Conservation (phyloP, 805 yeast genomes). For the Cyberlindnera mycetangii region DNA sequence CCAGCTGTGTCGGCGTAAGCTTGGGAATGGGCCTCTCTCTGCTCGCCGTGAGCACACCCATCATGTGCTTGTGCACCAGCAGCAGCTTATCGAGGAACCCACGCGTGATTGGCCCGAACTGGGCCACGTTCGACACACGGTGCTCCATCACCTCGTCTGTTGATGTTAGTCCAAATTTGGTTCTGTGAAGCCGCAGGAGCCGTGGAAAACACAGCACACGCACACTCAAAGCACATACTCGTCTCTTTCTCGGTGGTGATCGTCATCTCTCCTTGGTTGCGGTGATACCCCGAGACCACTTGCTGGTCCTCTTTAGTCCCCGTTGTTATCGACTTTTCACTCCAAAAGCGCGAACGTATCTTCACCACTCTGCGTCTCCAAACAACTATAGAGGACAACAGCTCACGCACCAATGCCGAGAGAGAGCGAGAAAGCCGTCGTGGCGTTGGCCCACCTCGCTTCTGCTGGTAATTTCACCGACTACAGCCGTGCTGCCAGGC, state of each 20-base stretch:
- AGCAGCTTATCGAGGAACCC: slow-evolving; percentile 4
- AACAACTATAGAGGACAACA: too few relatives aligned
- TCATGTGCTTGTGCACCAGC: slow-evolving; percentile 2
- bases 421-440: slow-evolving; percentile 1
- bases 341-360: too few relatives aligned
- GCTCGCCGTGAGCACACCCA: slow-evolving; percentile 2
- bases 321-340: too few relatives aligned
- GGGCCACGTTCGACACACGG: slow-evolving; percentile 3
- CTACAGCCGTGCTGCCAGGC: slow-evolving; percentile 2
- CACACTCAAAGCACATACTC: too few relatives aligned
- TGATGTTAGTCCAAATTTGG: slow-evolving; percentile 1
- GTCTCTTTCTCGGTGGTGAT: neutral
- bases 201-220: too few relatives aligned
- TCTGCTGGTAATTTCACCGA: neutral
- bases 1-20: slow-evolving; percentile 3
- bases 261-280: too few relatives aligned
- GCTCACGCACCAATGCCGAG: too few relatives aligned
- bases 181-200: too few relatives aligned
- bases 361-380: too few relatives aligned
- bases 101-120: slow-evolving; percentile 7
- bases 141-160: slow-evolving; percentile 7
- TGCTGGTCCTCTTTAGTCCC: neutral
- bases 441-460: slow-evolving; percentile 8
- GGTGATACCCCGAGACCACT: too few relatives aligned
- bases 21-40: slow-evolving; percentile 1